Evolutionary conservation across 192 early-diverging fungal species (phyloP).

Genomic region (Kappamyces sp.): DNA sequence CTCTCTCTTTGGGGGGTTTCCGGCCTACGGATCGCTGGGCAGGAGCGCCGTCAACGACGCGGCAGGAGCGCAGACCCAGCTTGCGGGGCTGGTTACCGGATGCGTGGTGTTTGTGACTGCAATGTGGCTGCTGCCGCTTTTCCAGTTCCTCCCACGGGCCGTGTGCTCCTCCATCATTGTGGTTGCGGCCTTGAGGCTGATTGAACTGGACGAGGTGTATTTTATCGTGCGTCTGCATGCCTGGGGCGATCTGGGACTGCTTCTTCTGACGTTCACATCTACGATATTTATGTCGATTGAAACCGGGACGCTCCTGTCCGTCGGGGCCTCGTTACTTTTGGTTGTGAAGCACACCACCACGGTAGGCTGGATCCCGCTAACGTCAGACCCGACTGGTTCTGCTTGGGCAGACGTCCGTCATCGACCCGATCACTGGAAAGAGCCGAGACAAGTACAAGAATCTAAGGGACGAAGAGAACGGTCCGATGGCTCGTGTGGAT

Average conservation of each 20-base stretch:
- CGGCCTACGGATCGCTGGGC: slow-evolving; percentile 86
- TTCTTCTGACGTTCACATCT: slow-evolving; percentile 80
- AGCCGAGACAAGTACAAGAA: slow-evolving; percentile 63
- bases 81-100: slow-evolving; percentile 78
- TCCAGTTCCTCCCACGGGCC: slow-evolving; percentile 78
- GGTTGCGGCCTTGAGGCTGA: slow-evolving; percentile 44
- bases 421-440: slow-evolving; percentile 31
- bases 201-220: slow-evolving; percentile 46
- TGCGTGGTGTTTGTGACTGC: slow-evolving; percentile 71
- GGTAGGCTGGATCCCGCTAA: slow-evolving; percentile 17
- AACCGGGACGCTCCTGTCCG: slow-evolving; percentile 86
- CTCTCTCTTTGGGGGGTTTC: slow-evolving; percentile 66
- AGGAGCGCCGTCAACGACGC: slow-evolving; percentile 90
- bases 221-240: slow-evolving; percentile 42
- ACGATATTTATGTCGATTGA: slow-evolving; percentile 90
- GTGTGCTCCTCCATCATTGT: slow-evolving; percentile 57
- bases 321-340: slow-evolving; percentile 79
- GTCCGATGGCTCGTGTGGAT: slow-evolving; percentile 64
- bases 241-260: slow-evolving; percentile 70
- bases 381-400: slow-evolving; percentile 40
- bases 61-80: slow-evolving; percentile 84
- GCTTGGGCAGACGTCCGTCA: slow-evolving; percentile 33
- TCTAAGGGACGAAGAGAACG: slow-evolving; percentile 31
- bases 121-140: slow-evolving; percentile 72
- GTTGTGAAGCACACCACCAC: slow-evolving; percentile 87